Base-by-base conservation (phyloP, 75 land plant species). In the Chamaecyparis obtusa region DNA sequence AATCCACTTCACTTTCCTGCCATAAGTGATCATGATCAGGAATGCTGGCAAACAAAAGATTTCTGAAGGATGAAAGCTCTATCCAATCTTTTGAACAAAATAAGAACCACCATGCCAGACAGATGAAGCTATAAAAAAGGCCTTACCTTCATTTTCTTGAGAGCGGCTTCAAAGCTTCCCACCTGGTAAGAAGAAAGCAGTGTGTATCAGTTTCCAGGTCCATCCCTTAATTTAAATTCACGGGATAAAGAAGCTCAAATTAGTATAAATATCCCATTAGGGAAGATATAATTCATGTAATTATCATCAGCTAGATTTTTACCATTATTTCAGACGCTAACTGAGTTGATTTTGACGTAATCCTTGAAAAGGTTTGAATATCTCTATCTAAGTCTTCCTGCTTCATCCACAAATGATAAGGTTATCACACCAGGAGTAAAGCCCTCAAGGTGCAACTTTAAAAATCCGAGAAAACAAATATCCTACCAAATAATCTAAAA, bases 321-420 rank as follows among this genome's bases (percentile, higher is more conserved):
- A 81, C 83, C 83, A 81, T 39, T 44, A 46, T 81, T 6, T 44
- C 46, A 24, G 83, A 44, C 32, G 83, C 27, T 77, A 77, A 19
- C 5, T 33, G 80, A n/a, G 51, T 8, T 81, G 83, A 21, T 46
- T 44, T 81, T 44, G 83, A 41, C 24, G 27, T 43, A n/a, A 27
- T 81, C 90, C 85, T 94, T 13, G 93, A 88, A 60, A 92, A 92
- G 86, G 87, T 92, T 77, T 86, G 56, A 14, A 98, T 93, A 85
- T 96, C 99, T 71, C 91, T 94, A 74, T 96, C 99, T 85, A 98
- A 89, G 87, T 98, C 99, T 88, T 98, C 99, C 99, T 97, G 86
- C 54, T 10, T 11, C 83, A 44, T 44, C 27, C n/a, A 81, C 3
- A 44, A 44, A 44, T 44, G 51, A 44, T 24, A 79, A 43, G 46